Conservation (phyloP, 129 eudicot genomes). For the Gnaphalium uliginosum region DNA sequence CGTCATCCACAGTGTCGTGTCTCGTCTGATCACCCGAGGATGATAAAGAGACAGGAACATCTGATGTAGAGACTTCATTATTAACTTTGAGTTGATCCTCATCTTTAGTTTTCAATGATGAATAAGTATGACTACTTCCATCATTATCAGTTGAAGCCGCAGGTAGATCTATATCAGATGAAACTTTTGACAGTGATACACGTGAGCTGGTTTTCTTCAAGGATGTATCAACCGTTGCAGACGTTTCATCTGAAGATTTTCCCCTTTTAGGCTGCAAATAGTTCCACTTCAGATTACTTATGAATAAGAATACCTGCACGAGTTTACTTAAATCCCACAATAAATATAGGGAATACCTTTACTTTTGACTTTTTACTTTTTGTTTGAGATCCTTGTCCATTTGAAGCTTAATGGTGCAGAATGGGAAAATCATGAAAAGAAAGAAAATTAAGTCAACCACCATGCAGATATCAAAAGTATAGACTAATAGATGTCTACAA, state of each 20-base stretch:
- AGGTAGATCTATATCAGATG: constrained; percentile 38
- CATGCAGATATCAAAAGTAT: constrained; percentile 20
- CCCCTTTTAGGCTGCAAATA: constrained; percentile 49
- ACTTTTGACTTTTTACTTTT: constrained; percentile 60
- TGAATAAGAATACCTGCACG: constrained; percentile 7
- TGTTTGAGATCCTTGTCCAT: constrained; percentile 72
- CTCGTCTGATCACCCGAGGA: constrained; percentile 40
- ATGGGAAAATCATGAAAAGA: constrained; percentile 14
- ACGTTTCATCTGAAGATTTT: constrained; percentile 44
- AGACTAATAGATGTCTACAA: constrained; percentile 7
- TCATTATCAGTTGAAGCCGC: constrained; percentile 39
- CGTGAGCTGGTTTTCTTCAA: constrained; percentile 45
- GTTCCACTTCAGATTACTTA: constrained; percentile 21
- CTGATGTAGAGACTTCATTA: constrained; percentile 37
- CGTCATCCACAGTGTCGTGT: constrained; percentile 37
- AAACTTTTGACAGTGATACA: constrained; percentile 40
- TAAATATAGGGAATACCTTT: constrained; percentile 50
- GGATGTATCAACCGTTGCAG: constrained; percentile 38
- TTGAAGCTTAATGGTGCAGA: constrained; percentile 54
- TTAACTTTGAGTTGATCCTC: constrained; percentile 45
- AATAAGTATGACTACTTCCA: constrained; percentile 27
- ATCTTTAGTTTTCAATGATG: constrained; percentile 32
- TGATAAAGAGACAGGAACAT: constrained; percentile 37
- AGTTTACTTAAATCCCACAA: constrained; percentile 13
- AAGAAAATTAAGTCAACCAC: constrained; percentile 17